Base-by-base conservation (phyloP, 2,329 filamentous ascomycete genomes). In the Botrytis pseudocinerea region DNA sequence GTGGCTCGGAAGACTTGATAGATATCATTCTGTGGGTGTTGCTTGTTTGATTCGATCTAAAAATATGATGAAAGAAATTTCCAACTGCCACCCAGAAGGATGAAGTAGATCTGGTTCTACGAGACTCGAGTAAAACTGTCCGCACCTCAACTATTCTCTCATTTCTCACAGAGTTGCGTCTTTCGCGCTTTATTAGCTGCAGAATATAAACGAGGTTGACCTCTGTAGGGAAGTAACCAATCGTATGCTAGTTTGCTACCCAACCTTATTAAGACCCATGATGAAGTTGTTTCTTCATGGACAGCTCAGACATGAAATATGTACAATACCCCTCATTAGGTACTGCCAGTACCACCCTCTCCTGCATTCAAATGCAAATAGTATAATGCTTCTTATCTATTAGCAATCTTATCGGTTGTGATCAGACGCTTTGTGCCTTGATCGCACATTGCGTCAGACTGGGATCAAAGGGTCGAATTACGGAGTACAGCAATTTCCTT, bases 241-340 rank as follows among this genome's bases (percentile, higher is more conserved):
- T 57, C n/a, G 54, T 42, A 32, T 57, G 12, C n/a, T 68, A 68
- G 48, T 38, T n/a, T 32, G 65, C 35, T 32, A 68, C 65, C 48
- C 48, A 68, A 28, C 38, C 35, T 51, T 48, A 40, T 68, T n/a
- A 57, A 57, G 48, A 72, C 38, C 28, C 48, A 72, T 60, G 51
- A 61, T 69, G 42, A 25, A 35, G 22, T 48, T n/a, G n/a, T 42
- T 69, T 69, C 40, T 51, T 68, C 70, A 72, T 60, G 18, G 38
- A 72, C 70, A 68, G 70, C 62, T 72, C 70, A 72, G 70, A 61
- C 51, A 72, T 72, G 70, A 32, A 38, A 69, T 51, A 69, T 35
- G 51, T 59, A 51, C 54, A 35, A 59, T 72, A 59, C 70, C 63
- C 70, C 70, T 72, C 70, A 72, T 69, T 60, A 72, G 32, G 32